Base-by-base conservation (phyloP, 2,329 filamentous ascomycete species). In the Xylariales sp. region DNA sequence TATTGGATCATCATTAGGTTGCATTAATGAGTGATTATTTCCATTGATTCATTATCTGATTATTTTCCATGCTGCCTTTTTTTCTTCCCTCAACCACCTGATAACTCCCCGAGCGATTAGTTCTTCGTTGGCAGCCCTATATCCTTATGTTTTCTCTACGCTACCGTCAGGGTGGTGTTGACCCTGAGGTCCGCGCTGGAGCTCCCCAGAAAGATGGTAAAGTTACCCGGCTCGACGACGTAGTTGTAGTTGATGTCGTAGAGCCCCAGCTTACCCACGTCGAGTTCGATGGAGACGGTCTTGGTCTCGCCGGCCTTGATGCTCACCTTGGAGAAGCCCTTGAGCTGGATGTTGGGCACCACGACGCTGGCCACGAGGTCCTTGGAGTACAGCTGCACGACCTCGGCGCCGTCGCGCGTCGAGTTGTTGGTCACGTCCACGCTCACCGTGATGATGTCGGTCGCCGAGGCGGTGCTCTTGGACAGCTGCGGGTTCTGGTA, bases 371-470 rank as follows among this genome's bases (percentile, higher is more conserved):
- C 66, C 37, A 83, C 62, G 44, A 81, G 57, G 53, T 85, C 81
- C 40, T 74, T 72, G 40, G 85, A 67, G 46, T 86, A 85, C 18
- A 84, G 56, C 62, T 86, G 82, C 19, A 85, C 77, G 5, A 86
- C 79, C 55, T 85, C 81, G 27, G 75, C 70, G 11, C 78, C 81
- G 45, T 81, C 78, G 2, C 70, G 61, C 1, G 64, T 60, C 10
- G 65, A 67, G 25, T 67, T 71, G 55, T 86, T 86, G 7, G 67
- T 79, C n/a, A 86, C 67, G 31, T 76, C 72, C 2, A 85, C 71
- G 2, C 65, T 72, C 2, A 80, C 72, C 0, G 71, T 81, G 32
- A 85, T 61, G 2, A 62, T 76, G 37, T 81, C 77, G 7, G 57
- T 56, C 0, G 63, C 57, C 1, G 61, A 65, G 7, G 65, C 72